Evolutionary conservation across 2,329 filamentous ascomycete genomes (phyloP).

Genomic region (Penicillium sp.): DNA sequence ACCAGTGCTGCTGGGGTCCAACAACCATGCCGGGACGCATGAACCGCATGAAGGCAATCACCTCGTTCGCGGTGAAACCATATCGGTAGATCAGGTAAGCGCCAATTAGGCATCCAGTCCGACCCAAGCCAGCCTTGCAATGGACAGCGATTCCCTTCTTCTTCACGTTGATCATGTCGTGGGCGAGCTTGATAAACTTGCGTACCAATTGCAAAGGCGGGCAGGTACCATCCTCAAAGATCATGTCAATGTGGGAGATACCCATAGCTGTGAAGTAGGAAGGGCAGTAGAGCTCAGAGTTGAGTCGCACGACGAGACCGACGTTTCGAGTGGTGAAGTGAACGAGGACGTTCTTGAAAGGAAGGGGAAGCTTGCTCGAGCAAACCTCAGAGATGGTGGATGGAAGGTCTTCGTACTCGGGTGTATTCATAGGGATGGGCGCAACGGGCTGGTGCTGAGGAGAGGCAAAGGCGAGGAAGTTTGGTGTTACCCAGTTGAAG

Average conservation of each 20-base stretch:
- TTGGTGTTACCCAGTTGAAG: conserved; percentile 97
- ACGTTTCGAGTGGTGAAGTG: conserved; percentile 87
- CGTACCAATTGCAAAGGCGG: conserved; percentile 82
- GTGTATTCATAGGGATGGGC: conserved; percentile 66
- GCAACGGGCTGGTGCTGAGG: conserved; percentile 75
- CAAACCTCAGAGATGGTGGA: conserved; percentile 69
- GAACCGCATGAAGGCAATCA: conserved; percentile 98
- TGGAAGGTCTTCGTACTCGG: conserved; percentile 69
- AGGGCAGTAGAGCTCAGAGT: conserved; percentile 91
- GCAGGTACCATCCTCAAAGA: conserved; percentile 97
- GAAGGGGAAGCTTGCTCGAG: conserved; percentile 64
- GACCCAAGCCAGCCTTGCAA: conserved; percentile 94
- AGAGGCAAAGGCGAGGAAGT: conserved; percentile 94
- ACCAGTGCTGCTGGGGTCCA: conserved; percentile 96
- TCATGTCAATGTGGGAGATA: conserved; percentile 97
- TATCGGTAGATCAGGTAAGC: conserved; percentile 97
- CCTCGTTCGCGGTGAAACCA: conserved; percentile 93
- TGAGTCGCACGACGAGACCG: conserved; percentile 87
- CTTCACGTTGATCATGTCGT: conserved; percentile 86
- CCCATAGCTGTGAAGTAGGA: conserved; percentile 96
- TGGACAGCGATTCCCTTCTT: conserved; percentile 95
- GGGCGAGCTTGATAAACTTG: conserved; percentile 90
- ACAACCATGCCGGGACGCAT: conserved; percentile 99
- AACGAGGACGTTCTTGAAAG: conserved; percentile 91
- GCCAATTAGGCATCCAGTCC: conserved; percentile 92